phyloP scores from a whole-genome alignment of 371 early-diverging fungal genomes.

The Umbelopsis sp. region DNA sequence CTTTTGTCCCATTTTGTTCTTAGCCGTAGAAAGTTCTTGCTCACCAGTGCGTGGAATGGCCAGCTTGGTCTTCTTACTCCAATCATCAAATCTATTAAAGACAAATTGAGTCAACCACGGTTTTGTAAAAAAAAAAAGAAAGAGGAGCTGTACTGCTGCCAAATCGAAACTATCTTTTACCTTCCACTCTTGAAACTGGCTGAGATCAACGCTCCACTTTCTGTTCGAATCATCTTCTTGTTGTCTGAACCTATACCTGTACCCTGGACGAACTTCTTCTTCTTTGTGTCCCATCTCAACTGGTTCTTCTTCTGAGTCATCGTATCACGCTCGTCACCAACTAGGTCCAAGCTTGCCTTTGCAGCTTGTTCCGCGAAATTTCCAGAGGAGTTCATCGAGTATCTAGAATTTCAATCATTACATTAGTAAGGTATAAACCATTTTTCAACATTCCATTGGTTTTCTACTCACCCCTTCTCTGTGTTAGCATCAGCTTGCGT shows the following conservation, averaged over 20 bases:
- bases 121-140: too few relatives aligned
- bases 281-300: slow-evolving; percentile 92
- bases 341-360: slow-evolving; percentile 78
- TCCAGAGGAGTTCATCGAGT: slow-evolving; percentile 74
- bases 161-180: slow-evolving; percentile 29
- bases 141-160: not conserved
- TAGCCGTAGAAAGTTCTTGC: slow-evolving; percentile 66
- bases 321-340: slow-evolving; percentile 82
- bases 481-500: slow-evolving; percentile 85
- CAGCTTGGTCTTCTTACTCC: slow-evolving; percentile 87
- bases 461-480: slow-evolving; percentile 67
- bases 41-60: slow-evolving; percentile 87
- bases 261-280: slow-evolving; percentile 88
- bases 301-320: slow-evolving; percentile 56
- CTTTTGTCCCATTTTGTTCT: slow-evolving; percentile 42
- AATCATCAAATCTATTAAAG: slow-evolving; percentile 70
- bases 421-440: not conserved
- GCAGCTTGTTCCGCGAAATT: slow-evolving; percentile 85
- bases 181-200: slow-evolving; percentile 89
- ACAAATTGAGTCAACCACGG: not conserved
- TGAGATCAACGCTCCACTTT: slow-evolving; percentile 87
- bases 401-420: slow-evolving; percentile 32
- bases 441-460: not conserved
- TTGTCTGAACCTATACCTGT: slow-evolving; percentile 92
- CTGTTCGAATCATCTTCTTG: slow-evolving; percentile 92